Evolutionary conservation across 257 asterid species (phyloP), one percentile per base, ranked within the genome.

Genomic region (Scutellaria barbata): DNA sequence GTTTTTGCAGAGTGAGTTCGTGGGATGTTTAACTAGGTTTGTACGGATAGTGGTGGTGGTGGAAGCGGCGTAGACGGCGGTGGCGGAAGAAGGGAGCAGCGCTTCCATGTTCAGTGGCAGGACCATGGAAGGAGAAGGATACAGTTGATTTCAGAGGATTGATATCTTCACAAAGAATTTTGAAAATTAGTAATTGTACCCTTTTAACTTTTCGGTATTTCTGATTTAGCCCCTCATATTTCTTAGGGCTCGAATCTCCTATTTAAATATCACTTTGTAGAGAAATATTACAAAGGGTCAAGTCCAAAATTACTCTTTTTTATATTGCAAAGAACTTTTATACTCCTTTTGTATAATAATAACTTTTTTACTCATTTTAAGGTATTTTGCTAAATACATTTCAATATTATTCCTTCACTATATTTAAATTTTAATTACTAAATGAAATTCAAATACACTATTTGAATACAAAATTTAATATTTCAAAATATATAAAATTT

Each of bases 51-150:
- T 22, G 64, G 77, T 20, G 72, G 79, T 39, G 63, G 71, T 55
- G 68, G 59, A 16, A 37, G 74, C 66, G 72, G 79, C 56, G 70
- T 65, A 57, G 76, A 74, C 47, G 70, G 82, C 1, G 68, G 84
- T 2, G 55, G 83, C 25, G 25, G 87, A 74, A 62, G 72, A 80
- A 53, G 74, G 57, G 42, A 85, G 80, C 54, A 75, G 30, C 7
- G 84, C 77, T 73, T 85, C 82, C 85, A 80, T 83, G 64, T 45
- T 69, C 40, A 47, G 47, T 45, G 12, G n/a, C 71, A 71, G 22
- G 72, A 40, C 20, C 54, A 6, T 40, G 43, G 41, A 55, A 22
- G 64, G 69, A 63, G 20, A 60, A 40, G n/a, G n/a, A n/a, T n/a
- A 66, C 42, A 48, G 47, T 5, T 46, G 45, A 57, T 66, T 66